These are phyloP conservation scores for Phylloporus arenicola DNA, from an alignment of 768 basidiomycete species.

Conservation along the genomic window DNA sequence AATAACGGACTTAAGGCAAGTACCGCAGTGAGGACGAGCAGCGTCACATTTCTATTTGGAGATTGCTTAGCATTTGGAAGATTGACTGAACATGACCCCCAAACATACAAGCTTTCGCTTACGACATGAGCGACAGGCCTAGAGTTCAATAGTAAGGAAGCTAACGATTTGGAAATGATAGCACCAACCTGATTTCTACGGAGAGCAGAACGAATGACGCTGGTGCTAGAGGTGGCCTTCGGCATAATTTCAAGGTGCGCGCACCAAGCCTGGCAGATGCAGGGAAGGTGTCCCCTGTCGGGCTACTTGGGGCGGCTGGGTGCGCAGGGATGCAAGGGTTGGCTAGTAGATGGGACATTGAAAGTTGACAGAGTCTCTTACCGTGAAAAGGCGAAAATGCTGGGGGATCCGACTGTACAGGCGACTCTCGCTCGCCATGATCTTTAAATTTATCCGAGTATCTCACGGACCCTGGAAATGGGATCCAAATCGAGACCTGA, in stretches of 20 bases:
- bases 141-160: constrained; percentile 8
- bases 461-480: constrained; percentile 20
- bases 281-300: constrained; percentile 2
- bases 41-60: constrained; percentile 77
- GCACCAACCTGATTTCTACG: constrained; percentile 68
- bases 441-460: constrained; percentile 12
- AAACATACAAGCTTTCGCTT: constrained; percentile 73
- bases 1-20: constrained; percentile 71
- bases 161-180: neutral
- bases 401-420: neutral
- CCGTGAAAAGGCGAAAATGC: neutral
- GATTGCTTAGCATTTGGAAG: constrained; percentile 5
- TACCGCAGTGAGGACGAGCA: constrained; percentile 76
- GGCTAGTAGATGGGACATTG: neutral
- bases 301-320: neutral
- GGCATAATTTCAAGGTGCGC: constrained; percentile 50
- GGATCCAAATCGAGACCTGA: constrained; percentile 9
- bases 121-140: constrained; percentile 81
- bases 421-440: constrained; percentile 6
- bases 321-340: neutral
- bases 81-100: neutral
- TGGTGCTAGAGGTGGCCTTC: constrained; percentile 42
- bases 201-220: constrained; percentile 52
- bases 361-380: neutral
- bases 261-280: neutral